Evolutionary conservation across 2,329 filamentous ascomycete genomes (phyloP), one percentile per base, ranked within the genome.

Genomic region (Byssochlamys sp.): DNA sequence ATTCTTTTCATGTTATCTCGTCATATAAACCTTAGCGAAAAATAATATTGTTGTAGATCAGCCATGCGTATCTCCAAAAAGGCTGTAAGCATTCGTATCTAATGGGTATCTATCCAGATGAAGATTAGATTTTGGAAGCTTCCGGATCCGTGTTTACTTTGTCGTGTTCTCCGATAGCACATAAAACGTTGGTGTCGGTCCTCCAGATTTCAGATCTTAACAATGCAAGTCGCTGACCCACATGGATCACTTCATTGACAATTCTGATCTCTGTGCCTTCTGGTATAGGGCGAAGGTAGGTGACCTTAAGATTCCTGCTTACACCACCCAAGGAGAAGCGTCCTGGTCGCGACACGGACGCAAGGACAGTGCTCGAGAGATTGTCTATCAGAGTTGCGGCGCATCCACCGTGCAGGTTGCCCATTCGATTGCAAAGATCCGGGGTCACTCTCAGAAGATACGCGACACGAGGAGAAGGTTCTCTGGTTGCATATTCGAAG

Each of bases 341-440:
- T 4, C 84, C 86, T 0, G 81, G 81, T 25, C 74, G 74, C 51
- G 80, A 79, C 55, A 86, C 69, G 39, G 85, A 77, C 9, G 79
- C 71, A 11, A 89, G 70, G 2, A 83, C 76, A 19, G 83, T 69
- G 2, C 82, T 83, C 0, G 87, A 89, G 63, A 82, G 79, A 58
- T 81, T 74, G 72, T 90, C 88, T 62, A 89, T 85, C 3, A 90
- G 71, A 0, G 85, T 85, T 2, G 87, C 81, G 0, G 83, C 78
- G 61, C 83, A 85, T 19, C 94, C 94, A n/a, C 89, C 90, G 72
- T 95, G 94, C 67, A 97, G 77, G 72, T 96, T 97, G 48, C 91
- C 92, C 67, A 96, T 75, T 61, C 89, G 82, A 78, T 97, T 99
- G 59, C 91, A 96, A 66, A 97, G 78, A 68, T 96, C 90, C 19